Percentiles rank a stretch among this genome's conserved stretches.
Conservation (phyloP, 192 early-diverging fungal species). For the Anaeromyces robustus region DNA sequence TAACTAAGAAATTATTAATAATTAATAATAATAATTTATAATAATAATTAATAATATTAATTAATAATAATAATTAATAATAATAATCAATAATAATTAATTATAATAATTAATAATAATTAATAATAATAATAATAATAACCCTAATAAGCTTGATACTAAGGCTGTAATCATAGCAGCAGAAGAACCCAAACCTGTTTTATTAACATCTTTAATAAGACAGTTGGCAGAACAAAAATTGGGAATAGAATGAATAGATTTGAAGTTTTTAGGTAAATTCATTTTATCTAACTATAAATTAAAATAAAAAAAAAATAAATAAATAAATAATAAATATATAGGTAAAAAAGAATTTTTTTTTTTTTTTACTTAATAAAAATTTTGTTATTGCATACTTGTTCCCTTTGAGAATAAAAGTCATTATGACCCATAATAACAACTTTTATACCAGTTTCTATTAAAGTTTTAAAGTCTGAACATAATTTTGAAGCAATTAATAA, state of each 20-base stretch:
- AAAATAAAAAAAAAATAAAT: background rate
- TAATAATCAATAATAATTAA: no score
- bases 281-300: background rate
- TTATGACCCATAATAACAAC: constrained; percentile 81
- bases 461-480: background rate
- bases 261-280: background rate
- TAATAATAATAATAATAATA: no score
- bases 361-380: no score
- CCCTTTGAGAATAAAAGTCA: constrained; percentile 97
- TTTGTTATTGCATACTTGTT: constrained; percentile 35
- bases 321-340: background rate
- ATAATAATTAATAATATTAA: no score
- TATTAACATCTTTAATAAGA: constrained; percentile 49
- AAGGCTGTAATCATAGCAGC: constrained; percentile 93
- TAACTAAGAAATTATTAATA: constrained; percentile 5
- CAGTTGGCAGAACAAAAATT: background rate
- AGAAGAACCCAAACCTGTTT: constrained; percentile 92
- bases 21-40: no score
- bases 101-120: no score
- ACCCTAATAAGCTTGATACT: constrained; percentile 55
- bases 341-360: no score
- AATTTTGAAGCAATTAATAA: constrained; percentile 6
- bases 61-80: no score
- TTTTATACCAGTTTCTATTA: constrained; percentile 25
- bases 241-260: constrained; percentile 33